Evolutionary conservation across 1,284 basidiomycete genomes (phyloP).

Genomic region (Puccinia hordei): DNA sequence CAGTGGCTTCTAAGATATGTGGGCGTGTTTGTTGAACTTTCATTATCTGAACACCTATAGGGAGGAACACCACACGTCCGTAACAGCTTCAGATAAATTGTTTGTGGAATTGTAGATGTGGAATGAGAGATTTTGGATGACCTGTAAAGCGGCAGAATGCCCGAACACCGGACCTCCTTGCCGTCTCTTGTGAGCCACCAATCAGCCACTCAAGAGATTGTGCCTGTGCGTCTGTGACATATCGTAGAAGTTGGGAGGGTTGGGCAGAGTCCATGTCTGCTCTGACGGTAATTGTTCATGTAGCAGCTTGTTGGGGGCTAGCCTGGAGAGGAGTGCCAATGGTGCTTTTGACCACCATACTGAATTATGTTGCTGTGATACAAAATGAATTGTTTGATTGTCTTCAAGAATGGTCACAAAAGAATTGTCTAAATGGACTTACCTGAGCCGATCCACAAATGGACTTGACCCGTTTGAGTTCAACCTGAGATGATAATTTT

Average conservation of each 20-base stretch:
- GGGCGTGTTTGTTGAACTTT: slow-evolving; percentile 68
- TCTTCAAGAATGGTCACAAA: neutral
- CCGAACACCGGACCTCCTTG: slow-evolving; percentile 28
- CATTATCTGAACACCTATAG: slow-evolving; percentile 34
- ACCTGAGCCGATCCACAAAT: slow-evolving; percentile 49
- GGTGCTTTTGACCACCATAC: slow-evolving; percentile 50
- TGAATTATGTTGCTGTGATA: slow-evolving; percentile 28
- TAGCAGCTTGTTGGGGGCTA: slow-evolving; percentile 34
- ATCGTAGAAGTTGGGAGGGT: slow-evolving; percentile 40
- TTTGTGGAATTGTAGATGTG: slow-evolving; percentile 63
- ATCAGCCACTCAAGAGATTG: slow-evolving; percentile 49
- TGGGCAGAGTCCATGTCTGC: slow-evolving; percentile 45
- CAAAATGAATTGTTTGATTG: neutral
- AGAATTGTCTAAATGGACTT: neutral
- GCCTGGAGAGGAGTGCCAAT: slow-evolving; percentile 35
- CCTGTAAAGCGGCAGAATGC: slow-evolving; percentile 45
- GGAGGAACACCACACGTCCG: neutral
- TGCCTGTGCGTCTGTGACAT: slow-evolving; percentile 15
- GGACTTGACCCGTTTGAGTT: slow-evolving; percentile 39
- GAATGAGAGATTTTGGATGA: slow-evolving; percentile 58
- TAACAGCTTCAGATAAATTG: slow-evolving; percentile 61
- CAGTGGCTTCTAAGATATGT: slow-evolving; percentile 73
- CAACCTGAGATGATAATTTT: slow-evolving; percentile 35
- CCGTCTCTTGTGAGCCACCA: slow-evolving; percentile 36
- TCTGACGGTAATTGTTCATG: slow-evolving; percentile 40